Evolutionary conservation across 306 rosid genomes (phyloP), one percentile per base, ranked within the genome.

Genomic region (Cucurbita argyrosperma): DNA sequence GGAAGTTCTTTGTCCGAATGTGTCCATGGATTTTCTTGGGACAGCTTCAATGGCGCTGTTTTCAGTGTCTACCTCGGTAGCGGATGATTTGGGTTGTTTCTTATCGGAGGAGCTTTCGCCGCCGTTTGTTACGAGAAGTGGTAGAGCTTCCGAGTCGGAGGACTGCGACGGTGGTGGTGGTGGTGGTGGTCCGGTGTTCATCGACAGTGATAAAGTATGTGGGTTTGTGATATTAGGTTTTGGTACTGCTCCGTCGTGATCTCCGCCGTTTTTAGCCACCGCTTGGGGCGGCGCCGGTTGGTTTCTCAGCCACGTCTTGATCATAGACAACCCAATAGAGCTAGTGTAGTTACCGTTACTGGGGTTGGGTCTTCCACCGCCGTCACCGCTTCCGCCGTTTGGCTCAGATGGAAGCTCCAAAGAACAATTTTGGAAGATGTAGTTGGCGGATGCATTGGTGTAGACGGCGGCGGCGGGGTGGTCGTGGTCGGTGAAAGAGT

Each of bases 1-100:
- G 50, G 98, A 92, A 76, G 98, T 92, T 57, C 98, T 88, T 61
- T 92, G 98, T 40, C 98, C 98, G 60, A 92, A 92, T 0, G 98
- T 92, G 53, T 92, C 98, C 70, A 87, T 79, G 79, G 95, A 82
- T 74, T 92, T 92, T 79, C 87, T 88, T 3, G 88, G 83, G 5
- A 74, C 83, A 40, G 76, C 74, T 65, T 88, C 95, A 55, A 54
- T 58, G 18, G 82, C 77, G 11, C 80, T 76, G 2, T 78, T 65
- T 75, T 81, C 83, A 16, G 60, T 30, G 35, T 85, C 88, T 12
- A 72, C 39, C 23, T 40, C 49, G 0, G 42, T 0, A 13, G 84
- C 5, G 0, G 83, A 43, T 5, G 45, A 13, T 8, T 65, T 60
- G 3, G 46, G 52, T 3, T 77, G 91, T 76, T 85, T 86, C 43